A percentile compares a stretch with the other conserved stretches of the same genome.
These are phyloP conservation scores for Echinochloa phyllopogon DNA, from an alignment of 176 grass and related monocot species.

Conservation along the genomic window DNA sequence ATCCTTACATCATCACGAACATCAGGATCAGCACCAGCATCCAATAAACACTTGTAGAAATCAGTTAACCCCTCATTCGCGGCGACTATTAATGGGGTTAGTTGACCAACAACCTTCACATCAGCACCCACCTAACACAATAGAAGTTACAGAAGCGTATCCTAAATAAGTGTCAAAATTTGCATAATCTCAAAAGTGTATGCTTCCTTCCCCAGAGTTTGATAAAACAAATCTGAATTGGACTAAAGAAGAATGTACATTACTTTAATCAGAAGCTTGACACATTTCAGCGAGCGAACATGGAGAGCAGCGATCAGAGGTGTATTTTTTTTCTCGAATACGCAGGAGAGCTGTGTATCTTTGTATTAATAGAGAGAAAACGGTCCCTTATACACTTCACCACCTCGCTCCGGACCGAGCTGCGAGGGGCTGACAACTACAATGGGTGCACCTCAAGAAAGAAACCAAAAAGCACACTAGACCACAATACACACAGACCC, in stretches of 20 bases:
- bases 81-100: not conserved
- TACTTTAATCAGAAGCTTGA: slow-evolving; percentile 10
- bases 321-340: no score
- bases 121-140: slow-evolving; percentile 35
- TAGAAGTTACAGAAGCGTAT: not conserved
- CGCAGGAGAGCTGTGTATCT: no score
- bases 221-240: not conserved
- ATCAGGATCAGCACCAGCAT: slow-evolving; percentile 28
- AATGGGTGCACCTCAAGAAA: no score
- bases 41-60: slow-evolving; percentile 1
- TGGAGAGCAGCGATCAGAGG: not conserved
- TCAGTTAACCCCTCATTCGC: slow-evolving; percentile 12
- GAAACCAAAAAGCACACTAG: no score
- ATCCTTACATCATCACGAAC: slow-evolving; percentile 7
- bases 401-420: no score
- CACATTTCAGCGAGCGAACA: not conserved
- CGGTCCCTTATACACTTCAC: no score
- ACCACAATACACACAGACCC: no score
- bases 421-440: no score
- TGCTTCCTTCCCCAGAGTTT: no score
- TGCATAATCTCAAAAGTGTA: not conserved
- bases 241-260: not conserved
- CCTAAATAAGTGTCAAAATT: not conserved
- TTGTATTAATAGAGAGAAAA: no score
- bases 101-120: not conserved